These are phyloP conservation scores for Annulohypoxylon nitens DNA, from an alignment of 495 filamentous ascomycete genomes.

Conservation along the genomic window DNA sequence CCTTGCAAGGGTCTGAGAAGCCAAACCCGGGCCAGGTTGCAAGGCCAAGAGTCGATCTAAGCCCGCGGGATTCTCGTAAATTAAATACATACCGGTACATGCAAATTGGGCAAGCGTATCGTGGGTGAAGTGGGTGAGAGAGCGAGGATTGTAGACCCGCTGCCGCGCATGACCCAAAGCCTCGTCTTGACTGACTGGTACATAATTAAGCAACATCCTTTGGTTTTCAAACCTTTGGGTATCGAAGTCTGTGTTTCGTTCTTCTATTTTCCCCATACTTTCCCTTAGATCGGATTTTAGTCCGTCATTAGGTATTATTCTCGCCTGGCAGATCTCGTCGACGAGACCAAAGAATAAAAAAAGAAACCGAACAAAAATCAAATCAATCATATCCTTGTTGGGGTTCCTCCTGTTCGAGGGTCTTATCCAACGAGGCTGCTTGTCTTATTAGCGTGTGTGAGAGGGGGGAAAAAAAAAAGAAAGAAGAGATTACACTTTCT, in stretches of 20 bases:
- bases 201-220: conserved; percentile 51
- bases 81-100: conserved; percentile 49
- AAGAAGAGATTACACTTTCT: background rate
- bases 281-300: conserved; percentile 42
- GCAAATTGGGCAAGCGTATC: conserved; percentile 43
- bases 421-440: conserved; percentile 40
- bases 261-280: conserved; percentile 45
- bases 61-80: conserved; percentile 50
- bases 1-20: conserved; percentile 44
- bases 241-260: conserved; percentile 45
- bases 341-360: conserved; percentile 26
- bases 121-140: conserved; percentile 30
- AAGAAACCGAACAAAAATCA: conserved; percentile 15
- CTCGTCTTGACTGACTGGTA: conserved; percentile 54
- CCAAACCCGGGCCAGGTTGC: conserved; percentile 48
- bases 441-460: conserved; percentile 36
- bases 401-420: conserved; percentile 34
- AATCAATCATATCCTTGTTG: conserved; percentile 46
- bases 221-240: conserved; percentile 40
- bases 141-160: conserved; percentile 49
- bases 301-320: conserved; percentile 46
- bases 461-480: conserved; percentile 17
- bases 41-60: conserved; percentile 50
- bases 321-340: conserved; percentile 40
- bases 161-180: conserved; percentile 52